A percentile compares a stretch with the other conserved stretches of the same genome.
These are phyloP conservation scores for Fomitopsis pulvina DNA, from an alignment of 768 basidiomycete genomes.

Conservation along the genomic window DNA sequence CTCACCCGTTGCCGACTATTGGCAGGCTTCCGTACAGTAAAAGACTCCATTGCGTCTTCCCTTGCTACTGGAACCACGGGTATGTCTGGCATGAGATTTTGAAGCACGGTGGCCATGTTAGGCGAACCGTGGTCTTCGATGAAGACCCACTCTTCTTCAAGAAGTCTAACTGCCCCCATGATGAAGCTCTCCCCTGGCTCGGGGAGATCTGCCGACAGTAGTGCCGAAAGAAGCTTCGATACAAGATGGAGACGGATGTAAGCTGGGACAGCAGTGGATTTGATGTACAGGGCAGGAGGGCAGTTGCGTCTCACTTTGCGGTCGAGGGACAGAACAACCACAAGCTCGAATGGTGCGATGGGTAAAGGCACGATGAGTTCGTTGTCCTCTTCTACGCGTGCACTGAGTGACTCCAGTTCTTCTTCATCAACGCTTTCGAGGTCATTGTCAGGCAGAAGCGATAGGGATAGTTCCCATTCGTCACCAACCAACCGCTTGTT, in stretches of 20 bases:
- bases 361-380: slow-evolving; percentile 59
- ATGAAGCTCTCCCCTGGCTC: slow-evolving; percentile 66
- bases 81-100: slow-evolving; percentile 43
- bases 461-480: slow-evolving; percentile 17
- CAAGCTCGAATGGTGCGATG: slow-evolving; percentile 57
- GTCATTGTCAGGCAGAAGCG: slow-evolving; percentile 19
- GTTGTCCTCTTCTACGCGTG: slow-evolving; percentile 35
- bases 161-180: slow-evolving; percentile 58
- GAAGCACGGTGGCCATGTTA: slow-evolving; percentile 60
- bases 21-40: not conserved
- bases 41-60: not conserved
- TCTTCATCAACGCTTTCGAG: slow-evolving; percentile 34
- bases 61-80: not conserved
- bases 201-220: slow-evolving; percentile 49
- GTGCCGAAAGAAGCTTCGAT: slow-evolving; percentile 49
- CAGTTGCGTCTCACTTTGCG: slow-evolving; percentile 38
- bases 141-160: slow-evolving; percentile 65
- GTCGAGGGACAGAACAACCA: slow-evolving; percentile 50
- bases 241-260: slow-evolving; percentile 85
- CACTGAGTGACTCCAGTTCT: slow-evolving; percentile 36
- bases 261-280: slow-evolving; percentile 60
- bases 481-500: slow-evolving; percentile 50
- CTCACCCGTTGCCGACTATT: slow-evolving; percentile 19
- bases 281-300: slow-evolving; percentile 69
- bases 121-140: slow-evolving; percentile 72